Conservation (phyloP, 768 basidiomycete genomes). For the Paxillus ammoniavirescens region DNA sequence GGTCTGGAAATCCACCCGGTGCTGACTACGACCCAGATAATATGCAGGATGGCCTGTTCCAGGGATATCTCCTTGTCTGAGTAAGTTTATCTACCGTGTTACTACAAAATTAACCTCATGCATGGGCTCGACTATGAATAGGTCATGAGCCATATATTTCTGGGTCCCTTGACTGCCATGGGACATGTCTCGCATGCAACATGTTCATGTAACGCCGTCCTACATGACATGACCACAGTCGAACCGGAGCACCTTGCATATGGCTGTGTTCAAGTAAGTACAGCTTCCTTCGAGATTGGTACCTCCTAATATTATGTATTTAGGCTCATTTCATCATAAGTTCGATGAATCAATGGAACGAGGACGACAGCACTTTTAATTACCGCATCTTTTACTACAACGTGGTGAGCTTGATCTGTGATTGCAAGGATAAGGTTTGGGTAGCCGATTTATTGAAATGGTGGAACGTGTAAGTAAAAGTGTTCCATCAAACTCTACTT, state of each 20-base stretch:
- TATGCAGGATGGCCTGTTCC: neutral
- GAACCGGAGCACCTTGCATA: constrained; percentile 2
- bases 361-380: too few relatives aligned
- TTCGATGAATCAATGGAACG: too few relatives aligned
- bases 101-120: neutral
- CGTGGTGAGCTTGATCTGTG: too few relatives aligned
- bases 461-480: too few relatives aligned
- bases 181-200: neutral
- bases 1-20: neutral
- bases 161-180: neutral
- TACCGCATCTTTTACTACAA: too few relatives aligned
- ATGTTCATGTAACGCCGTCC: neutral
- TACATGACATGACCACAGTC: neutral
- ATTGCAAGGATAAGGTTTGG: too few relatives aligned
- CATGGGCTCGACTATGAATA: neutral
- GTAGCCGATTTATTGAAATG: too few relatives aligned
- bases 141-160: constrained; percentile 2
- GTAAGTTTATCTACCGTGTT: neutral
- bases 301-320: too few relatives aligned
- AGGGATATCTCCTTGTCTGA: neutral
- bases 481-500: too few relatives aligned
- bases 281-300: too few relatives aligned
- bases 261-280: constrained; percentile 1
- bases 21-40: neutral
- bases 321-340: too few relatives aligned